phyloP scores from a whole-genome alignment of 2,329 filamentous ascomycete species.

The Colletotrichum sp. region DNA sequence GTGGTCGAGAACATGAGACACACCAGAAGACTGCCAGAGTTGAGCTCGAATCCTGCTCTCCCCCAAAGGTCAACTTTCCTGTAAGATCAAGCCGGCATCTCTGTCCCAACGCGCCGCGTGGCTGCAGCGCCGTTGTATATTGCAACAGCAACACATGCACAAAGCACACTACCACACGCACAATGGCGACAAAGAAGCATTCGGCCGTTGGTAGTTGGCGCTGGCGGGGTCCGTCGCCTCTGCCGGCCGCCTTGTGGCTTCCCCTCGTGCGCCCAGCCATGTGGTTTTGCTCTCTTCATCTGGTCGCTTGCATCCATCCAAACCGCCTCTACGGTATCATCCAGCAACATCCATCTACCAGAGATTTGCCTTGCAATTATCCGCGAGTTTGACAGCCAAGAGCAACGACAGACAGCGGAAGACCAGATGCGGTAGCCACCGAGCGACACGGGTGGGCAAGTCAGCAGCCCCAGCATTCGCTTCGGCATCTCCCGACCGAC shows the following conservation, averaged over 20 bases:
- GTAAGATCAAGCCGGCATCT: background rate
- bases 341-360: background rate
- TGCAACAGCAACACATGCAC: conserved; percentile 3
- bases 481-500: conserved; percentile 20
- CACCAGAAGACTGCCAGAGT: conserved; percentile 1
- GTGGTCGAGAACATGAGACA: background rate
- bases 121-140: conserved; percentile 17
- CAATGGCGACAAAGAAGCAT: conserved; percentile 5
- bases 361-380: background rate
- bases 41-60: background rate
- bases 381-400: background rate
- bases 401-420: background rate
- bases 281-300: conserved; percentile 4
- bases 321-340: conserved; percentile 1
- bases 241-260: conserved; percentile 9
- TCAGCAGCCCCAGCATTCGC: conserved; percentile 7
- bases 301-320: conserved; percentile 10
- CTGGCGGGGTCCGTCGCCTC: background rate
- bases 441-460: background rate
- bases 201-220: conserved; percentile 6
- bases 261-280: conserved; percentile 16
- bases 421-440: background rate
- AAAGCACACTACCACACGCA: background rate
- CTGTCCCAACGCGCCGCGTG: background rate
- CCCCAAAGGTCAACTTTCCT: background rate